Percentiles rank a stretch among this genome's conserved stretches.
Conservation (phyloP, 2,329 filamentous ascomycete species). For the Aspergillus ochraceoroseus region DNA sequence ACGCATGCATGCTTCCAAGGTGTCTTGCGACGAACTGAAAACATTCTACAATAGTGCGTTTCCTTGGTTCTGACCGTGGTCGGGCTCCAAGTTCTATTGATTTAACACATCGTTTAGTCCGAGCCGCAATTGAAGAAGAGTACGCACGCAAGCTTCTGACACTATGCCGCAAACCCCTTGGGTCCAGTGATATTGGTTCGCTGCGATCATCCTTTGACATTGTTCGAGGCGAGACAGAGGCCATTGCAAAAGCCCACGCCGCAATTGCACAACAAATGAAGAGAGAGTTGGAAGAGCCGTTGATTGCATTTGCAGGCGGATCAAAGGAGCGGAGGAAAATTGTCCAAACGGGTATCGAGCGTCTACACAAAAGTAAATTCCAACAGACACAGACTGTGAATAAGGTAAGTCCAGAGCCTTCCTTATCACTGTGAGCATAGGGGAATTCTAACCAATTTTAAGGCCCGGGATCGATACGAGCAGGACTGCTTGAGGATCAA, state of each 20-base stretch:
- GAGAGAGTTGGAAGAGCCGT: slow-evolving; percentile 86
- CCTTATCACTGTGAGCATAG: not conserved
- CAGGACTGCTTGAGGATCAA: slow-evolving; percentile 98
- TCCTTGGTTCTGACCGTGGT: not conserved
- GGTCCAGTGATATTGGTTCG: slow-evolving; percentile 79
- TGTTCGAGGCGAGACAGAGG: slow-evolving; percentile 80
- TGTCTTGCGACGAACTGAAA: slow-evolving; percentile 88
- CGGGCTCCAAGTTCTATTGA: slow-evolving; percentile 8
- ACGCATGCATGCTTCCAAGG: slow-evolving; percentile 91
- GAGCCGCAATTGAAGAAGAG: slow-evolving; percentile 92
- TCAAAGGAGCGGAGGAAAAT: slow-evolving; percentile 98
- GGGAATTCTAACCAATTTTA: slow-evolving; percentile 13
- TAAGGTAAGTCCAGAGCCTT: slow-evolving; percentile 57
- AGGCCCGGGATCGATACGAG: slow-evolving; percentile 90
- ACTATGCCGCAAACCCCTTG: slow-evolving; percentile 80
- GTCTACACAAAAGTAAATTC: slow-evolving; percentile 85
- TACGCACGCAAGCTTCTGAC: slow-evolving; percentile 85
- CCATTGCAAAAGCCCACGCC: slow-evolving; percentile 90
- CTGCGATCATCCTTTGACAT: slow-evolving; percentile 81
- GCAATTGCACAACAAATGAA: slow-evolving; percentile 92
- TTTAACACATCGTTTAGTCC: slow-evolving; percentile 57
- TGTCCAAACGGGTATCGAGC: slow-evolving; percentile 88
- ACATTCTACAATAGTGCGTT: slow-evolving; percentile 75
- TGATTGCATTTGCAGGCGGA: slow-evolving; percentile 83
- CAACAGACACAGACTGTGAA: slow-evolving; percentile 88